Base-by-base conservation (phyloP, 2,329 filamentous ascomycete genomes). In the Dactylellina sp. region DNA sequence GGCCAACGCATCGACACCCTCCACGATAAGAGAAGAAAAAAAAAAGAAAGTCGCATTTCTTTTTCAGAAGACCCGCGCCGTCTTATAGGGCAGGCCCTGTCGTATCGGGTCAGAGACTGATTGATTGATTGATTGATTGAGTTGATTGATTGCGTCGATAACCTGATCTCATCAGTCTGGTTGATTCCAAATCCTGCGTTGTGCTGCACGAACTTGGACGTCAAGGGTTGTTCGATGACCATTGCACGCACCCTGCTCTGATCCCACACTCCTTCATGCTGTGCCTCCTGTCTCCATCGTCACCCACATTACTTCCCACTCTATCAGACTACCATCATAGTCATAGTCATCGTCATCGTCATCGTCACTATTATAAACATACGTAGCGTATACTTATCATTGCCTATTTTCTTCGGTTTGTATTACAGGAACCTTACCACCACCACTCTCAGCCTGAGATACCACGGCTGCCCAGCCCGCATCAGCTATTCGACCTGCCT, bases 391-490 rank as follows among this genome's bases (percentile, higher is more conserved):
- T 49, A 53, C 62, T 66, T 22, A 66, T 44, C 7, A 24, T n/a
- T 22, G 20, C 9, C 46, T 18, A 49, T 56, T 25, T 35, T 32
- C 59, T 32, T 32, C 28, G 9, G 12, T 12, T 52, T 60, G 66
- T 63, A 22, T 24, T 20, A 64, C 60, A 72, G 66, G 66, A 72
- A 72, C 66, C 66, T 64, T 72, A 72, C 66, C 66, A 72, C 60
- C 66, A 72, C 66, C 66, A 72, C 66, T 72, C 66, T 28, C 66
- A 72, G 66, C 66, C 66, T 59, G 66, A 72, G 52, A 72, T 72
- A 24, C 60, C 66, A 16, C 59, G 66, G 35, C 66, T 72, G 7
- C 66, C 66, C 24, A 72, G 66, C 44, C 66, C 66, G 42, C 66
- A 72, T 24, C 66, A 72, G 46, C 46, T 72, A 24, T 72, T 72